A percentile compares a stretch with the other conserved stretches of the same genome.
Evolutionary conservation across 306 rosid species (phyloP).

Genomic region (Medicago lupulina): DNA sequence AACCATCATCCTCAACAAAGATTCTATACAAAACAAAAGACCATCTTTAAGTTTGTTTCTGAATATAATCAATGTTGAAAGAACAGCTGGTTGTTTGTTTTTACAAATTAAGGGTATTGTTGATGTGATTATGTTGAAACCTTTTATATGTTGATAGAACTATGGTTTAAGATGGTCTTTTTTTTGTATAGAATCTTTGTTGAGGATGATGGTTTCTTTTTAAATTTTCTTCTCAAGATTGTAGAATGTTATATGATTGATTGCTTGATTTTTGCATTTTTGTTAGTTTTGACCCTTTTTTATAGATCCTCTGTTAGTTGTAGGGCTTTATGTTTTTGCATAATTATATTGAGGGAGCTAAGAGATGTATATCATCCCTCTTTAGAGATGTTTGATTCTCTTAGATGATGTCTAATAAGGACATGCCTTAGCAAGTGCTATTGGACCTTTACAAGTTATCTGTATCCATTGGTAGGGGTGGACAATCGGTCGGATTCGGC

Average conservation of each 20-base stretch:
- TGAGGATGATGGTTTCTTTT: background rate
- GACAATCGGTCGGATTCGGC: too few relatives aligned
- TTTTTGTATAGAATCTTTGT: slow-evolving; percentile 16
- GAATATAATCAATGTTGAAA: background rate
- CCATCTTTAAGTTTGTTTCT: background rate
- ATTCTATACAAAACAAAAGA: too few relatives aligned
- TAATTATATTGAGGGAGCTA: background rate
- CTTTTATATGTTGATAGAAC: slow-evolving; percentile 16
- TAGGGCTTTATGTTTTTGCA: slow-evolving; percentile 24
- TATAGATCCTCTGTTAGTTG: background rate
- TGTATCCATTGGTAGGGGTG: too few relatives aligned
- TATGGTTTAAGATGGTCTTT: background rate
- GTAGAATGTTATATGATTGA: background rate
- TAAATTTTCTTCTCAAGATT: background rate
- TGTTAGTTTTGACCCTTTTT: slow-evolving; percentile 2
- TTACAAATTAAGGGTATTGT: slow-evolving; percentile 2
- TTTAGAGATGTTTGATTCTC: too few relatives aligned
- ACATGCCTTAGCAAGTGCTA: too few relatives aligned
- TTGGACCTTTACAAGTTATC: too few relatives aligned
- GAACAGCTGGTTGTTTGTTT: slow-evolving; percentile 8
- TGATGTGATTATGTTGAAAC: slow-evolving; percentile 16
- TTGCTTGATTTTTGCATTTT: slow-evolving; percentile 22
- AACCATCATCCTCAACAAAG: too few relatives aligned
- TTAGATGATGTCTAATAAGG: too few relatives aligned
- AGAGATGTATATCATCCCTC: too few relatives aligned